These are phyloP conservation scores for Clarireedia sp. DNA, from an alignment of 2,329 filamentous ascomycete species.

Conservation along the genomic window DNA sequence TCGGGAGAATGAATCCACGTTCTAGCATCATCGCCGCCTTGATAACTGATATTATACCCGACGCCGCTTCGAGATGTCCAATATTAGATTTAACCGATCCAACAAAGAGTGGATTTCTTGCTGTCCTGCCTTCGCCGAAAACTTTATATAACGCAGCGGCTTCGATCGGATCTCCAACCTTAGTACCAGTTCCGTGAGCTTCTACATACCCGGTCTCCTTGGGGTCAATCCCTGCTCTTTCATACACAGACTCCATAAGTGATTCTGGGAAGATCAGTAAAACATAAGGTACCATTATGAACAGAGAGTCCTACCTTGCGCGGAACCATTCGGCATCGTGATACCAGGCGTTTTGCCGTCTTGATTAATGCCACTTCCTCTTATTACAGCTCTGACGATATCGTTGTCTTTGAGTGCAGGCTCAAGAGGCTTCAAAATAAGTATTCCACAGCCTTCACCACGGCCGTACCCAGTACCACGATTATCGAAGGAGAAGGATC, in stretches of 20 bases:
- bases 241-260: slow-evolving; percentile 21
- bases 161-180: slow-evolving; percentile 11
- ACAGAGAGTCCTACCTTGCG: slow-evolving; percentile 30
- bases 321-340: slow-evolving; percentile 41
- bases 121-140: slow-evolving; percentile 21
- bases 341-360: slow-evolving; percentile 52
- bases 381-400: slow-evolving; percentile 39
- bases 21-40: slow-evolving; percentile 35
- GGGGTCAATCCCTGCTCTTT: slow-evolving; percentile 9
- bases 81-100: slow-evolving; percentile 32
- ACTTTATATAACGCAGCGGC: slow-evolving; percentile 21
- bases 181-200: slow-evolving; percentile 18
- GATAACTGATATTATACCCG: slow-evolving; percentile 35
- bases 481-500: slow-evolving; percentile 44
- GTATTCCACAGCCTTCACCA: slow-evolving; percentile 51
- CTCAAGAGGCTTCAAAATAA: slow-evolving; percentile 50
- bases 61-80: slow-evolving; percentile 36
- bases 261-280: slow-evolving; percentile 15
- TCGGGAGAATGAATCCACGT: slow-evolving; percentile 19
- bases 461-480: slow-evolving; percentile 55
- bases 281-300: not conserved
- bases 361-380: slow-evolving; percentile 37
- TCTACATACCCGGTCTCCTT: slow-evolving; percentile 13
- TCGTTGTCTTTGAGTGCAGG: slow-evolving; percentile 54
- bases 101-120: slow-evolving; percentile 13